These are phyloP conservation scores for Hygrophila difformis DNA, from an alignment of 257 asterid genomes.

Conservation along the genomic window DNA sequence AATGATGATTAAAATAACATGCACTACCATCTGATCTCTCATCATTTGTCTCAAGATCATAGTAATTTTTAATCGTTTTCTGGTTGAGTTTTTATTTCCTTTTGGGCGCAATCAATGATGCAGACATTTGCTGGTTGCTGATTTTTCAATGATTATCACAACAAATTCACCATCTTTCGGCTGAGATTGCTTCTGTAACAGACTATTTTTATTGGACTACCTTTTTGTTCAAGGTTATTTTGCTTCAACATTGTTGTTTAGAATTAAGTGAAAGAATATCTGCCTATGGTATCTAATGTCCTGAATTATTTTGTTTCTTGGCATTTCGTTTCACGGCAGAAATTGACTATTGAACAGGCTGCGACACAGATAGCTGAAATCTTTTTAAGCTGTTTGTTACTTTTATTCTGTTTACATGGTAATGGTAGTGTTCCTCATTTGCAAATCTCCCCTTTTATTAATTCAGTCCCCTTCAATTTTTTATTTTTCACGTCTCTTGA, in stretches of 20 bases:
- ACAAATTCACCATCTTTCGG: conserved; percentile 72
- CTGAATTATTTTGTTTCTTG: conserved; percentile 31
- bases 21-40: conserved; percentile 98
- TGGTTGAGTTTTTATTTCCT: background rate
- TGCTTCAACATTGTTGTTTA: background rate
- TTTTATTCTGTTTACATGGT: conserved; percentile 27
- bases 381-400: conserved; percentile 38
- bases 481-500: no score
- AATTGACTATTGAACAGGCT: conserved; percentile 30
- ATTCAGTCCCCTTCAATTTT: no score
- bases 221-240: background rate
- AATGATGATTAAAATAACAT: conserved; percentile 59
- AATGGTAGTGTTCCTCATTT: no score
- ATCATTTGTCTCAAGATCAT: conserved; percentile 12
- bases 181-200: conserved; percentile 56
- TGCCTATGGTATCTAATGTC: conserved; percentile 55
- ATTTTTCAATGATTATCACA: conserved; percentile 35
- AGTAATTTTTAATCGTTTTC: background rate
- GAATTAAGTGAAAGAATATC: background rate
- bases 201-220: no score
- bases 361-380: conserved; percentile 56
- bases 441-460: no score
- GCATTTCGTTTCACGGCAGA: conserved; percentile 53
- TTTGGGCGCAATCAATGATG: conserved; percentile 41
- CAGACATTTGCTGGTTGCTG: conserved; percentile 20